Conservation (phyloP, 2,329 filamentous ascomycete genomes). For the Alternaria infectoria region DNA sequence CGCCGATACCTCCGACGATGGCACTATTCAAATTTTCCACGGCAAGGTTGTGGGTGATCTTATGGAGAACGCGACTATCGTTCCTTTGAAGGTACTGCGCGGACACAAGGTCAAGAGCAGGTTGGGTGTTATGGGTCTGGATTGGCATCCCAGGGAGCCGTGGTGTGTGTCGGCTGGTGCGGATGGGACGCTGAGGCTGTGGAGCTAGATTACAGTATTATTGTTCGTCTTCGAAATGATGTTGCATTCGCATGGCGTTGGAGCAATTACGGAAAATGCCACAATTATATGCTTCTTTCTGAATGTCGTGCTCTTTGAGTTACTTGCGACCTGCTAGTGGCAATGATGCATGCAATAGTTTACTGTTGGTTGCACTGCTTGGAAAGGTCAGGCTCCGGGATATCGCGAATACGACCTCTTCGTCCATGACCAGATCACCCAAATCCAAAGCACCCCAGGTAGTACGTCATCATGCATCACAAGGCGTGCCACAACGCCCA, state of each 20-base stretch:
- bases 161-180: conserved; percentile 95
- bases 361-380: not conserved
- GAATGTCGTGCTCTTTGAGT: not conserved
- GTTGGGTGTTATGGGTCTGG: conserved; percentile 88
- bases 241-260: conserved; percentile 5
- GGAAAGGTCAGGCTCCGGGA: not conserved
- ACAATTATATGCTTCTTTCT: not conserved
- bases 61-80: conserved; percentile 95
- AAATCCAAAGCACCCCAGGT: not conserved
- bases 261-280: not conserved
- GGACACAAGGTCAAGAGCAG: conserved; percentile 88
- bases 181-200: conserved; percentile 89
- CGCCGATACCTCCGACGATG: conserved; percentile 93
- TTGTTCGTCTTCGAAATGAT: too few species aligned
- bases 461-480: not conserved
- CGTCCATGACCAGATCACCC: not conserved
- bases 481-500: not conserved
- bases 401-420: not conserved
- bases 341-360: not conserved
- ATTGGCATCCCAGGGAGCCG: conserved; percentile 94
- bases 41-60: conserved; percentile 93
- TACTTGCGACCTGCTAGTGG: not conserved
- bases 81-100: conserved; percentile 90
- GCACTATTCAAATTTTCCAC: conserved; percentile 93
- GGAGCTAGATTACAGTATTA: too few species aligned